Evolutionary conservation across 257 asterid species (phyloP).

Genomic region (Ilex aquifolium): DNA sequence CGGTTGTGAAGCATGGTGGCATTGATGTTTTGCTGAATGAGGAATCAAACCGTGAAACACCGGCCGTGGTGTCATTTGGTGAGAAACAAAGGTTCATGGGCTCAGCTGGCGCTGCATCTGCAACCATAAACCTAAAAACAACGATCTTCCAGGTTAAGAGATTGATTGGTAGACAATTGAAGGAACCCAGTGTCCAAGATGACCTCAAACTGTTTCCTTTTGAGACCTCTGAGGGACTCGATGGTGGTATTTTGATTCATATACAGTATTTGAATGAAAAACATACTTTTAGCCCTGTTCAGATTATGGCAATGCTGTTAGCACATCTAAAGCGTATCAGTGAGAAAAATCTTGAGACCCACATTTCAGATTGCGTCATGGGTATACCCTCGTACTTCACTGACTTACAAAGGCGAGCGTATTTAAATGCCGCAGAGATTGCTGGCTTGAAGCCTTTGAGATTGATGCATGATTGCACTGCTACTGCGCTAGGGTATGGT

Average conservation of each 20-base stretch:
- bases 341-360: slow-evolving; percentile 61
- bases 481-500: slow-evolving; percentile 89
- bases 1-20: slow-evolving; percentile 78
- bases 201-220: slow-evolving; percentile 71
- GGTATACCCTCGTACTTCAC: slow-evolving; percentile 87
- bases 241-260: slow-evolving; percentile 76
- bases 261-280: slow-evolving; percentile 54
- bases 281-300: slow-evolving; percentile 66
- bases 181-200: slow-evolving; percentile 61
- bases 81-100: slow-evolving; percentile 93
- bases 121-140: slow-evolving; percentile 87
- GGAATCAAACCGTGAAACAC: slow-evolving; percentile 90
- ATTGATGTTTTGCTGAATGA: slow-evolving; percentile 82
- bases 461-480: slow-evolving; percentile 93
- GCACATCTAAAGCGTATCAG: slow-evolving; percentile 74
- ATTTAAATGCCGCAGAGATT: slow-evolving; percentile 85
- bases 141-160: slow-evolving; percentile 90
- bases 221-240: slow-evolving; percentile 65
- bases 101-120: slow-evolving; percentile 85
- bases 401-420: slow-evolving; percentile 76
- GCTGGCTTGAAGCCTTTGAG: slow-evolving; percentile 73
- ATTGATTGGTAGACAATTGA: slow-evolving; percentile 63
- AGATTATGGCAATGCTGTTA: slow-evolving; percentile 78
- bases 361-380: slow-evolving; percentile 65
- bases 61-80: slow-evolving; percentile 83